Base-by-base conservation (phyloP, 306 rosid genomes). In the Prunus padus region DNA sequence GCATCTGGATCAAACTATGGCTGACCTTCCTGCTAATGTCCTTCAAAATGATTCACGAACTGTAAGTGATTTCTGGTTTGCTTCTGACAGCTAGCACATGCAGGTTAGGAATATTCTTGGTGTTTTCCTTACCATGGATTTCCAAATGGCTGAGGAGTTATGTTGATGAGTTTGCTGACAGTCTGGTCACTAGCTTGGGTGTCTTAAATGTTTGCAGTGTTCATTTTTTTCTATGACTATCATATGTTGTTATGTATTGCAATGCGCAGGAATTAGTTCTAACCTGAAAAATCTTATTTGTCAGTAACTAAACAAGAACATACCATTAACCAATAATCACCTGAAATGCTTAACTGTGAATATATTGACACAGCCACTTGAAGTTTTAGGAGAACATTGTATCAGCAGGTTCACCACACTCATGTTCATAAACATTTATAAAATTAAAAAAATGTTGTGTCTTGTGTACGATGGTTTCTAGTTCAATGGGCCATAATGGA, bases 1-100 rank as follows among this genome's bases (percentile, higher is more conserved):
- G 80, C 77, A 72, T 31, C 80, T 76, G 77, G 78, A 82, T 72
- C 84, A 64, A 72, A 61, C 67, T 30, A 65, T 60, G 55, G 72
- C 51, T 77, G 72, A 26, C 47, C 31, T 71, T 65, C 42, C 73
- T 67, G 73, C 71, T n/a, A 62, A 66, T 80, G 68, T 30, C 63
- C 57, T 31, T 46, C 72, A 14, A 50, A 65, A 76, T 44, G 33
- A 75, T 63, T 83, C 77, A 30, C 77, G 69, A 44, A 45, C 75
- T 60, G 69, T 55, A 54, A 76, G 77, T 75, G 69, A 61, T 30
- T 61, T 62, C 45, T 81, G 22, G 18, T 37, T 4, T 16, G 63
- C 62, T 49, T 49, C 5, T 40, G 51, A 28, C 56, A 20, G 54
- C n/a, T 60, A 19, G 33, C 45, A 11, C 50, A 74, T 15, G 9